Conservation (phyloP, 306 rosid genomes). For the Sophora flavescens region DNA sequence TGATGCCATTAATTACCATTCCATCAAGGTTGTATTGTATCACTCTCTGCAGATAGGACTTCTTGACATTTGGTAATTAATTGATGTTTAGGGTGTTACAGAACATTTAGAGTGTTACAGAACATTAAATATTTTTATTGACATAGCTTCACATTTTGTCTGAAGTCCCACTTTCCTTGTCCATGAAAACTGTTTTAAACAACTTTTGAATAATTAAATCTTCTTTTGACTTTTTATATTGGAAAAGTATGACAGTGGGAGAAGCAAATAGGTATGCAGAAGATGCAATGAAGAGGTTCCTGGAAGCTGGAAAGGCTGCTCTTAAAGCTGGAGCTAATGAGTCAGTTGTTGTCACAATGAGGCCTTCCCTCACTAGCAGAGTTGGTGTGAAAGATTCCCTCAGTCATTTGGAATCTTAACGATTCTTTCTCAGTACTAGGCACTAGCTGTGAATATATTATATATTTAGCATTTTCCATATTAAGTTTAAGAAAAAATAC, state of each 20-base stretch:
- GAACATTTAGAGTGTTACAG: too few relatives aligned
- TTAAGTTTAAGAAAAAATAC: neutral
- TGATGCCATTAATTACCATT: too few relatives aligned
- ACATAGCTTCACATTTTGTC: too few relatives aligned
- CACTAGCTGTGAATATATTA: slow-evolving; percentile 38
- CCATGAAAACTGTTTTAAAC: too few relatives aligned
- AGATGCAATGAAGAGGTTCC: slow-evolving; percentile 88
- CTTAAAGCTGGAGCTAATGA: slow-evolving; percentile 90
- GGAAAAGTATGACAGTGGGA: slow-evolving; percentile 74
- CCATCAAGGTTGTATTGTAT: too few relatives aligned
- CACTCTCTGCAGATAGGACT: too few relatives aligned
- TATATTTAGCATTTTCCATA: slow-evolving; percentile 29
- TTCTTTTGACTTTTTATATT: too few relatives aligned
- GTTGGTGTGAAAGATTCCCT: slow-evolving; percentile 43
- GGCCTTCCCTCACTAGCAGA: slow-evolving; percentile 90
- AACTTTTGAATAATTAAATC: too few relatives aligned
- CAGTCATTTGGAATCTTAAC: slow-evolving; percentile 48
- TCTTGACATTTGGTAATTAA: too few relatives aligned
- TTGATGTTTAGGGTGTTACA: too few relatives aligned
- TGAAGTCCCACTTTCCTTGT: too few relatives aligned
- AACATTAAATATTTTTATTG: too few relatives aligned
- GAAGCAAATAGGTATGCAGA: slow-evolving; percentile 90
- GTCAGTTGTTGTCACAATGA: slow-evolving; percentile 86
- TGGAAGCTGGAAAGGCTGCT: slow-evolving; percentile 89
- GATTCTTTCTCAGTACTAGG: slow-evolving; percentile 35